These are phyloP conservation scores for Gleditsia sinensis DNA, from an alignment of 306 rosid species.

Conservation along the genomic window DNA sequence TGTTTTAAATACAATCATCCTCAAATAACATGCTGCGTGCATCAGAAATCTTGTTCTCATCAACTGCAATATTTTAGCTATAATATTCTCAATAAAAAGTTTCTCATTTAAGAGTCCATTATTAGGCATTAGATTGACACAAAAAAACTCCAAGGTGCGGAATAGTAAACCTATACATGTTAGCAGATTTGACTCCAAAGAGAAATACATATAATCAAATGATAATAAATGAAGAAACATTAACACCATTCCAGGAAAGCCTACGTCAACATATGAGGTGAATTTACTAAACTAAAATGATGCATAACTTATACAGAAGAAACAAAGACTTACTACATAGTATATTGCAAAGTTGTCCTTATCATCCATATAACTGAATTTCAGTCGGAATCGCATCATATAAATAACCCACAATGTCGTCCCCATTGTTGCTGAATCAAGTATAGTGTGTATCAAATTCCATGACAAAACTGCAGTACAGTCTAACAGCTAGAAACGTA, in stretches of 20 bases:
- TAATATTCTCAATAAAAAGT: not conserved
- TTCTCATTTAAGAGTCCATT: not conserved
- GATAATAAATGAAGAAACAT: no score
- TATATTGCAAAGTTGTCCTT: constrained; percentile 64
- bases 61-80: no score
- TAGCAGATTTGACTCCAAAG: not conserved
- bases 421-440: constrained; percentile 65
- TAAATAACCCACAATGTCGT: constrained; percentile 78
- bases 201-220: not conserved
- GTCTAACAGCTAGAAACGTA: constrained; percentile 64
- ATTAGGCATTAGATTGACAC: not conserved
- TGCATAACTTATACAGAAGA: not conserved
- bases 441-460: constrained; percentile 79
- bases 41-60: no score
- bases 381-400: constrained; percentile 63
- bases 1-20: not conserved
- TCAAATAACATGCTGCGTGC: no score
- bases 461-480: constrained; percentile 78
- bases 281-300: not conserved
- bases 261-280: not conserved
- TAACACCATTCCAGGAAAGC: no score
- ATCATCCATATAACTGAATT: constrained; percentile 64
- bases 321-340: constrained; percentile 54
- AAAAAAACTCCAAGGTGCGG: no score
- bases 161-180: not conserved